A percentile compares a stretch with the other conserved stretches of the same genome.
Conservation (phyloP, 108 stramenopile species). For the Cylindrotheca fusiformis region DNA sequence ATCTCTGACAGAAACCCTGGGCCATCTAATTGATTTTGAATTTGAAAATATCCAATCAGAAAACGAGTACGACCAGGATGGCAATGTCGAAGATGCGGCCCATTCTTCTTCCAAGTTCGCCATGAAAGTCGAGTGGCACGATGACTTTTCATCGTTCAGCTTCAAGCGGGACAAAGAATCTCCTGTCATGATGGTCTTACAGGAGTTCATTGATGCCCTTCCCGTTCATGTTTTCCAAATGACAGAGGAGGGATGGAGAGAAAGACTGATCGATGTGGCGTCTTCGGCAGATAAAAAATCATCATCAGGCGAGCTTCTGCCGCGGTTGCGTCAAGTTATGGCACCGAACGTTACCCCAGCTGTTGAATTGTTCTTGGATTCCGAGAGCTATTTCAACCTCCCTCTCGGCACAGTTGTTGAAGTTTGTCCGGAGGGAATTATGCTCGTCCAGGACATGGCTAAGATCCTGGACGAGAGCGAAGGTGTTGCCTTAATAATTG, state of each 20-base stretch:
- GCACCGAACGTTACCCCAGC: constrained; percentile 82
- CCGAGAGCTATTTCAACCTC: constrained; percentile 27
- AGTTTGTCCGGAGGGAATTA: constrained; percentile 89
- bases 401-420: constrained; percentile 83
- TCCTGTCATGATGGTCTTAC: constrained; percentile 64
- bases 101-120: constrained; percentile 7
- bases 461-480: constrained; percentile 57
- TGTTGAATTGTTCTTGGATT: constrained; percentile 49
- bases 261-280: constrained; percentile 90
- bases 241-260: constrained; percentile 91
- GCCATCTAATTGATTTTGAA: constrained; percentile 24
- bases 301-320: constrained; percentile 25
- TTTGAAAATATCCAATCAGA: constrained; percentile 14
- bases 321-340: constrained; percentile 81
- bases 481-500: constrained; percentile 93
- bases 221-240: constrained; percentile 93
- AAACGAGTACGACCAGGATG: constrained; percentile 1
- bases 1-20: constrained; percentile 47
- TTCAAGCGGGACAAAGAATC: constrained; percentile 32
- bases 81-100: constrained; percentile 8
- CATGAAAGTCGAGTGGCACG: constrained; percentile 76
- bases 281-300: constrained; percentile 22
- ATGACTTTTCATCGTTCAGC: constrained; percentile 54
- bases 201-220: constrained; percentile 95
- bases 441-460: constrained; percentile 87